Conservation (phyloP, 192 early-diverging fungal genomes). For the Coemansia sp. region DNA sequence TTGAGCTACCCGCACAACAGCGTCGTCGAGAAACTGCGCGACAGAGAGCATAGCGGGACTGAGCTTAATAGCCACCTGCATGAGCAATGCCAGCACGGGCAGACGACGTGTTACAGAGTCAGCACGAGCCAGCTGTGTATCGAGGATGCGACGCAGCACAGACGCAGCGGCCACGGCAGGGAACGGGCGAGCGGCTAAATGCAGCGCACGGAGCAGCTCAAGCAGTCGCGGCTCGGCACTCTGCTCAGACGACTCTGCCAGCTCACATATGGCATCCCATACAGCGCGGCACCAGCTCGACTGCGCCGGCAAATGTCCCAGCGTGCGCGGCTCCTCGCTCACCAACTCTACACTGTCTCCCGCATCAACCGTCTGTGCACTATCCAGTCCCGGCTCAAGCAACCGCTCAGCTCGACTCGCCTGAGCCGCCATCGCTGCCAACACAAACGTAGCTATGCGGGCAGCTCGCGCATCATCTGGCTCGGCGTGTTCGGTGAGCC, state of each 20-base stretch:
- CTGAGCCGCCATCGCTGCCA: conserved; percentile 31
- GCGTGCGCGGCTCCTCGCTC: conserved; percentile 28
- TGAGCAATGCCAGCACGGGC: conserved; percentile 23
- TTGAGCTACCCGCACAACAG: conserved; percentile 11
- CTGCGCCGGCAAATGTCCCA: conserved; percentile 33
- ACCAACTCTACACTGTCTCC: conserved; percentile 3
- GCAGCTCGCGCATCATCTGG: conserved; percentile 28
- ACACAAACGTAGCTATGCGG: conserved; percentile 22
- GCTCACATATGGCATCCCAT: conserved; percentile 31
- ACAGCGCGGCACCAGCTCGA: conserved; percentile 47
- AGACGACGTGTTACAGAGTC: neutral
- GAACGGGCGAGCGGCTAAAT: conserved; percentile 24
- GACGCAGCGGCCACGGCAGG: conserved; percentile 25
- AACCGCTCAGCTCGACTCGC: conserved; percentile 11
- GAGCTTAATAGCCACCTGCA: conserved; percentile 24
- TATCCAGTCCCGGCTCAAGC: neutral
- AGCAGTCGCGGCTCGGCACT: conserved; percentile 22
- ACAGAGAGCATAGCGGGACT: conserved; percentile 23
- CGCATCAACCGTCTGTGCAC: neutral
- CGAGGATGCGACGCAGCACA: conserved; percentile 20
- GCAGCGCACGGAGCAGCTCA: conserved; percentile 21
- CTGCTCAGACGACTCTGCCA: conserved; percentile 17
- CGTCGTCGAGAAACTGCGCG: conserved; percentile 24
- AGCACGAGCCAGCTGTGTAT: neutral
- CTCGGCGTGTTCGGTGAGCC: conserved; percentile 18